phyloP scores from a whole-genome alignment of 768 basidiomycete genomes.

The Glaciozyma antarctica region DNA sequence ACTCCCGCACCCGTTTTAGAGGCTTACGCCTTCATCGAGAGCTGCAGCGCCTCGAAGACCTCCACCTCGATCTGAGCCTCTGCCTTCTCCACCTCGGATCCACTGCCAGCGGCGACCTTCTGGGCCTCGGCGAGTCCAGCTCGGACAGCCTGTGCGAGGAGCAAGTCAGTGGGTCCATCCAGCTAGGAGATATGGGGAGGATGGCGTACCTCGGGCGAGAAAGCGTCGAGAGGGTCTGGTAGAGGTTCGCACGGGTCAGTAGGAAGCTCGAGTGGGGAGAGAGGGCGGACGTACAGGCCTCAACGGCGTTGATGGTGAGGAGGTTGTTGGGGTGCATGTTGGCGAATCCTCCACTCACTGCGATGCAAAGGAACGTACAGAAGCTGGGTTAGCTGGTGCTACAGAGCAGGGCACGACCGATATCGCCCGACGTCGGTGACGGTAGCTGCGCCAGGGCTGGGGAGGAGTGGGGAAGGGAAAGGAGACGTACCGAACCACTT shows the following conservation, averaged over 20 bases:
- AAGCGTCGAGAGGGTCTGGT: constrained; percentile 60
- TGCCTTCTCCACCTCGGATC: constrained; percentile 83
- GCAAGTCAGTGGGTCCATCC: constrained; percentile 3
- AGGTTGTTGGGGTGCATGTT: constrained; percentile 96
- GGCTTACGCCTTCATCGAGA: constrained; percentile 53
- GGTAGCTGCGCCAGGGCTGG: background rate
- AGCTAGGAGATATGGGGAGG: background rate
- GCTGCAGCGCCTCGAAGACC: constrained; percentile 90
- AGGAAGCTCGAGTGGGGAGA: background rate
- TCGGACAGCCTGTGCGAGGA: constrained; percentile 64
- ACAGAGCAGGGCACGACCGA: background rate
- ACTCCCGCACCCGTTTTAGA: background rate
- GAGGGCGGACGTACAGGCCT: constrained; percentile 54
- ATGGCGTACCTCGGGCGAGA: constrained; percentile 70
- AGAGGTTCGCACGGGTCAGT: background rate
- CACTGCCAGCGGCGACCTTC: constrained; percentile 67
- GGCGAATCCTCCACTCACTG: constrained; percentile 93
- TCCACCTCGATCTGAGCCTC: constrained; percentile 89
- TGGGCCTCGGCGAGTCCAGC: constrained; percentile 79
- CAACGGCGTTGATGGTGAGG: constrained; percentile 91
- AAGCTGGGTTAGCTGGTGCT: background rate
- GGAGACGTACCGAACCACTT: constrained; percentile 85
- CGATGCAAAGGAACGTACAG: background rate
- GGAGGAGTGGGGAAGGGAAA: background rate
- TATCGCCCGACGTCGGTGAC: background rate